A percentile compares a stretch with the other conserved stretches of the same genome.
phyloP scores from a whole-genome alignment of 2,329 filamentous ascomycete genomes.

The Diaporthe vexans region DNA sequence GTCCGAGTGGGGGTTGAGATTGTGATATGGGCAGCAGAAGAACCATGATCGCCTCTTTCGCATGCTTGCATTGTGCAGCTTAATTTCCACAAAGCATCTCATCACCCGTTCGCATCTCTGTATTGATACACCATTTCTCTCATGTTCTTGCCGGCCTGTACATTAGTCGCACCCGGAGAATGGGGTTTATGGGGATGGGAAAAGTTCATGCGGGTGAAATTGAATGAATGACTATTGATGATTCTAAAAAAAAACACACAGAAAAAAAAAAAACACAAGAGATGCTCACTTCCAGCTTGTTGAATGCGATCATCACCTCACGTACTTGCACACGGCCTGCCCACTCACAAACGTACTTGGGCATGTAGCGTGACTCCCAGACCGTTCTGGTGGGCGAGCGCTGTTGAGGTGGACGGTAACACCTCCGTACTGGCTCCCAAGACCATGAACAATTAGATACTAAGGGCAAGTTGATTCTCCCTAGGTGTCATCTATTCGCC shows the following conservation, averaged over 20 bases:
- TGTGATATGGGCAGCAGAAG: slow-evolving; percentile 49
- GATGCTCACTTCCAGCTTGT: neutral
- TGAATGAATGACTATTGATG: slow-evolving; percentile 38
- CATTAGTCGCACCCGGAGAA: slow-evolving; percentile 51
- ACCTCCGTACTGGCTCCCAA: too few species aligned
- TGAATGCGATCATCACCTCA: neutral
- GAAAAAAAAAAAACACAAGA: too few species aligned
- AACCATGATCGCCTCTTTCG: slow-evolving; percentile 51
- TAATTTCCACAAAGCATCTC: slow-evolving; percentile 47
- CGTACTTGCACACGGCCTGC: neutral
- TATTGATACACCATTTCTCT: slow-evolving; percentile 53
- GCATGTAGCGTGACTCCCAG: neutral
- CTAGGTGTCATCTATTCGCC: too few species aligned
- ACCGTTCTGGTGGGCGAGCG: neutral
- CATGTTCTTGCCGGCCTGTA: slow-evolving; percentile 53
- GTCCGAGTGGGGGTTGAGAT: slow-evolving; percentile 42
- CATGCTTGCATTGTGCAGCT: slow-evolving; percentile 46
- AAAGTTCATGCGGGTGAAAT: slow-evolving; percentile 41
- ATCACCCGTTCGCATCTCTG: slow-evolving; percentile 45
- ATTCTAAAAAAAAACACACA: neutral
- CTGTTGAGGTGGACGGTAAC: too few species aligned
- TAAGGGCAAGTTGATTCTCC: too few species aligned
- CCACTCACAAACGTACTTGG: neutral
- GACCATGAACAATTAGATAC: too few species aligned
- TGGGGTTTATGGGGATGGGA: slow-evolving; percentile 42